Base-by-base conservation (phyloP, 108 stramenopile genomes). In the Pseudonitzschia pungens region DNA sequence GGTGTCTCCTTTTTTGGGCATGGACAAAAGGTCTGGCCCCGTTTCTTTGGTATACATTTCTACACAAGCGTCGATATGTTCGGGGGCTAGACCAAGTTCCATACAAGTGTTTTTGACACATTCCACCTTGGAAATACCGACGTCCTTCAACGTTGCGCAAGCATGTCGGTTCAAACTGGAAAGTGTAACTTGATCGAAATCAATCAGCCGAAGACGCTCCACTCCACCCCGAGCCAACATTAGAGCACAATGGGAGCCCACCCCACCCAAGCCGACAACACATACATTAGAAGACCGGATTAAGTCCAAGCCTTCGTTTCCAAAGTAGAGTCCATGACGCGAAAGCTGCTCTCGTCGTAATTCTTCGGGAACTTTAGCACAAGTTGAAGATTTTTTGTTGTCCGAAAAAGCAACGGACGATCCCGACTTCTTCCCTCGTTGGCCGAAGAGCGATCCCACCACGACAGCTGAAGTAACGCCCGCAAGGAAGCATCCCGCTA, bases 101-200 rank as follows among this genome's bases (percentile, higher is more conserved):
- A 87, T 81, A 70, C 93, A 91, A 28, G 72, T 82, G n/a, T 83
- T 65, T 68, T 81, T 50, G 33, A 98, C 65, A 18, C 92, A 92
- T 22, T 69, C 75, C 1, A 87, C 97, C 82, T 99, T 97, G 56
- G 96, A 86, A n/a, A 78, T 82, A 10, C 95, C 97, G 14, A 98
- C 98, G 81, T 98, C 96, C 1, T 72, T 70, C n/a, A 97, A 69
- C 0, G 93, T 94, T 10, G 98, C 99, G 69, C 96, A 94, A 10
- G 99, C 99, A 78, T 99, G 99, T 41, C 99, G 92, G 83, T 99
- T 99, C 56, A 99, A 83, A 54, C 93, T 95, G 51, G 95, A 96
- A 33, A 98, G 78, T 11, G 98, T 96, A 21, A 99, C 97, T 72
- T 98, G 96, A 73, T 99, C 99, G 84, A 99, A 99, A 81, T 99